Evolutionary conservation across 2,329 filamentous ascomycete species (phyloP), one percentile per base, ranked within the genome.

Genomic region (Coniochaeta pulveracea): DNA sequence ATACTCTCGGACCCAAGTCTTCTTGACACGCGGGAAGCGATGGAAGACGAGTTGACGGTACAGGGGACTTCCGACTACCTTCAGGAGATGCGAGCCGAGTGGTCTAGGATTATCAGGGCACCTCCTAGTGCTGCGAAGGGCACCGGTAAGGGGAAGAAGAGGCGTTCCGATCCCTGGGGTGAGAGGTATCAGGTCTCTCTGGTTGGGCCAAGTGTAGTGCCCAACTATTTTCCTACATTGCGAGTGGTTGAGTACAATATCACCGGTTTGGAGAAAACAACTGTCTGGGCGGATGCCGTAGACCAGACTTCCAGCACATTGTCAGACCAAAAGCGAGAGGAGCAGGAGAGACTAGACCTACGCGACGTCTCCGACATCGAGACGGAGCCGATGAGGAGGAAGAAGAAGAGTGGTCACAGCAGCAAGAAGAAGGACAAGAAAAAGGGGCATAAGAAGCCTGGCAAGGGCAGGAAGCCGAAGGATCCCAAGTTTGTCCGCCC

Each of bases 191-290:
- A 86, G 34, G 56, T 93, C 5, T 79, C 83, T 1, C 63, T 91
- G 17, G 79, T 96, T 36, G 74, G 80, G 29, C 84, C 89, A 1
- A 96, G 88, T 50, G 64, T 98, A 23, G 84, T 96, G 7, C 91
- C 89, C 6, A 95, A 91, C 50, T 93, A 85, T 55, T 91, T 88
- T 43, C 91, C 89, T 0, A 86, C 83, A 1, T 57, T 95, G 19
- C 75, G 88, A n/a, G 70, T 98, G n/a, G 66, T 89, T 42, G 85
- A 94, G 49, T 98, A 96, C 64, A 96, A 98, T 52, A 85, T 85
- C 35, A 83, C 67, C 0, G 85, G 85, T 0, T 53, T 94, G 4
- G 80, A 85, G 42, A 48, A 73, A 34, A 45, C 53, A 0, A 48
- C 58, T 2, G 55, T 63, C 2, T 75, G 71, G 69, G 41, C 47